These are phyloP conservation scores for Blastobotrys terrestris DNA, from an alignment of 805 yeast genomes.

Conservation along the genomic window DNA sequence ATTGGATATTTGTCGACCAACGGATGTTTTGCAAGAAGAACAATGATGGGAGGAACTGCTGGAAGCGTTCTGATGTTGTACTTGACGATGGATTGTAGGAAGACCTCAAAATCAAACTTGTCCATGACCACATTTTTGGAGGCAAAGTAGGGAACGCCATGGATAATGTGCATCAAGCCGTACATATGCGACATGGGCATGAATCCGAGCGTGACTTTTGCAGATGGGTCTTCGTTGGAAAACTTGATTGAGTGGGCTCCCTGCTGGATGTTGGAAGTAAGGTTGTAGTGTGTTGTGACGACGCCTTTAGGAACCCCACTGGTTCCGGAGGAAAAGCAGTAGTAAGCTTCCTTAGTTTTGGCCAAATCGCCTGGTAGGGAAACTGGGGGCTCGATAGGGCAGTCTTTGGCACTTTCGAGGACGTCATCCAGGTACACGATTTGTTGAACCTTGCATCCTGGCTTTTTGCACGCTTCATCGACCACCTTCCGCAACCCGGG, in stretches of 20 bases:
- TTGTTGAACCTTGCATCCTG: neutral
- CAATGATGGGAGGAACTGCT: constrained; percentile 39
- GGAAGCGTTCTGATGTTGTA: constrained; percentile 35
- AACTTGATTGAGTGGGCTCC: neutral
- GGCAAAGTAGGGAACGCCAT: constrained; percentile 42
- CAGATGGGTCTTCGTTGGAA: neutral
- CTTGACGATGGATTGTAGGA: constrained; percentile 25
- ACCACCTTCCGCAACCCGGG: constrained; percentile 3
- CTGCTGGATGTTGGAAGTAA: constrained; percentile 32
- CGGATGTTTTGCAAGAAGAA: constrained; percentile 40
- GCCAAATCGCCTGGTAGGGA: neutral
- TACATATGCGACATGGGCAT: constrained; percentile 27
- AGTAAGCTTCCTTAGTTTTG: constrained; percentile 19
- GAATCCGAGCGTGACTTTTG: constrained; percentile 8
- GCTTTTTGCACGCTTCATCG: neutral
- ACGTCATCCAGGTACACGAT: neutral
- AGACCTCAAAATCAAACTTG: constrained; percentile 29
- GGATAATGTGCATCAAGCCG: constrained; percentile 71
- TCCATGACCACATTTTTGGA: constrained; percentile 23
- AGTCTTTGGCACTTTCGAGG: neutral
- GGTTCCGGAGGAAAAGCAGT: constrained; percentile 27
- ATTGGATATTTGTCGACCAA: constrained; percentile 39
- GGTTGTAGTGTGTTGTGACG: constrained; percentile 49
- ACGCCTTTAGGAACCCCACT: constrained; percentile 71
- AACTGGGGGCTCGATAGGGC: neutral